A percentile compares a stretch with the other conserved stretches of the same genome.
These are phyloP conservation scores for Keithomyces neogunnii DNA, from an alignment of 2,329 filamentous ascomycete genomes.

Conservation along the genomic window DNA sequence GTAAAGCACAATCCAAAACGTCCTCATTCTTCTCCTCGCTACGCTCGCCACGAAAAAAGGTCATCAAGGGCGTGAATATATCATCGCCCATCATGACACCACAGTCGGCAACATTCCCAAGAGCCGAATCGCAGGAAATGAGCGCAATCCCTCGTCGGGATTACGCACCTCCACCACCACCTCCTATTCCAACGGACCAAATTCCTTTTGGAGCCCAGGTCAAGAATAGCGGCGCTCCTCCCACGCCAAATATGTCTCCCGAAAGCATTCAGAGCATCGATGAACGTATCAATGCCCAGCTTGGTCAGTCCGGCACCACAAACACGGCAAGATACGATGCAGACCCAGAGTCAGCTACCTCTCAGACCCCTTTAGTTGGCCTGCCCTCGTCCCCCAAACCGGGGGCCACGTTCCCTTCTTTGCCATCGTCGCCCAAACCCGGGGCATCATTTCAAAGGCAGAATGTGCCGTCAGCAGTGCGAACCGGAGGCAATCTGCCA, in stretches of 20 bases:
- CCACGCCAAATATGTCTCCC: constrained; percentile 30
- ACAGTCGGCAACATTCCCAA: constrained; percentile 50
- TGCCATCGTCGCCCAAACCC: constrained; percentile 42
- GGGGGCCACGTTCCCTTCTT: constrained; percentile 24
- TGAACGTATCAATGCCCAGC: constrained; percentile 40
- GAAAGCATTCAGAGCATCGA: constrained; percentile 41
- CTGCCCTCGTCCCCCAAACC: constrained; percentile 36
- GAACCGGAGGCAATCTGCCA: constrained; percentile 48
- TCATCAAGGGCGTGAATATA: constrained; percentile 46
- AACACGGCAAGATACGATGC: constrained; percentile 30
- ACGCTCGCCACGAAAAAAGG: constrained; percentile 49
- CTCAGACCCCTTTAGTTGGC: constrained; percentile 42
- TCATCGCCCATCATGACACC: constrained; percentile 60
- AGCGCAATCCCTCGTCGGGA: constrained; percentile 48
- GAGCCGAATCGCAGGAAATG: constrained; percentile 47
- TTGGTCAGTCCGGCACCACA: constrained; percentile 19
- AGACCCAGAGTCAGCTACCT: constrained; percentile 44
- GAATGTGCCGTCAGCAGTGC: constrained; percentile 45
- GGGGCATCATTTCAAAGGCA: constrained; percentile 39
- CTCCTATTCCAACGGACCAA: constrained; percentile 44
- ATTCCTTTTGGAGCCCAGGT: constrained; percentile 23
- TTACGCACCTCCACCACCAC: constrained; percentile 49
- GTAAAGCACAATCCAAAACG: constrained; percentile 46
- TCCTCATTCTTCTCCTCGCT: constrained; percentile 54
- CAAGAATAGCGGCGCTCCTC: constrained; percentile 15